Evolutionary conservation across 768 basidiomycete species (phyloP), one percentile per base, ranked within the genome.

Genomic region (Scleroderma citrinum): DNA sequence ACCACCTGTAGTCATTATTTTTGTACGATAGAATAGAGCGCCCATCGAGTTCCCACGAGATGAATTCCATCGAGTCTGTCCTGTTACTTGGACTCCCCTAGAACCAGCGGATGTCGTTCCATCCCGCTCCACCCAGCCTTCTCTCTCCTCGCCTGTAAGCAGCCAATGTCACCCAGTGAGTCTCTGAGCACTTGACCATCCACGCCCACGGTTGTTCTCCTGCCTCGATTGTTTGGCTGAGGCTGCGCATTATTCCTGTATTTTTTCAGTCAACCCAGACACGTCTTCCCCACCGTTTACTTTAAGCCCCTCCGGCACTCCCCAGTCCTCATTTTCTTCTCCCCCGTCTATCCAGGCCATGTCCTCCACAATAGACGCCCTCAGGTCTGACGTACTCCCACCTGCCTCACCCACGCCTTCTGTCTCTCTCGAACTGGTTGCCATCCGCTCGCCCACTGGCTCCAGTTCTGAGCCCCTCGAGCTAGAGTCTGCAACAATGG

Each of bases 401-500:
- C 40, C 53, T 11, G 30, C 51, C 26, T 53, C 39, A 29, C 26
- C 8, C 31, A 35, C 46, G 7, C 45, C 39, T 29, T 36, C 46
- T 16, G 38, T n/a, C 48, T 37, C 46, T 49, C 19, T 32, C 16
- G 16, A 14, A 21, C 24, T 16, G 7, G 5, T 47, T 3, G 21
- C 21, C 44, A 7, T 47, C 35, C 58, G 48, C 11, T 59, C 58
- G 0, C 60, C 53, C 38, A 54, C 54, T 44, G 56, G 47, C 34
- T 54, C 58, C n/a, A 62, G 56, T 43, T 57, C 58, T 44, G 70
- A 66, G 36, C 55, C 66, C 13, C 60, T 63, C 7, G 64, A 67
- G 23, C 55, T 54, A 2, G 71, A 69, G 38, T 47, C 52, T 48
- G 63, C 60, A 8, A 59, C 48, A 13, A 57, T 54, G 49, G 32